Evolutionary conservation across 2,329 filamentous ascomycete species (phyloP), one percentile per base, ranked within the genome.

Genomic region (Gaeumannomyces tritici): DNA sequence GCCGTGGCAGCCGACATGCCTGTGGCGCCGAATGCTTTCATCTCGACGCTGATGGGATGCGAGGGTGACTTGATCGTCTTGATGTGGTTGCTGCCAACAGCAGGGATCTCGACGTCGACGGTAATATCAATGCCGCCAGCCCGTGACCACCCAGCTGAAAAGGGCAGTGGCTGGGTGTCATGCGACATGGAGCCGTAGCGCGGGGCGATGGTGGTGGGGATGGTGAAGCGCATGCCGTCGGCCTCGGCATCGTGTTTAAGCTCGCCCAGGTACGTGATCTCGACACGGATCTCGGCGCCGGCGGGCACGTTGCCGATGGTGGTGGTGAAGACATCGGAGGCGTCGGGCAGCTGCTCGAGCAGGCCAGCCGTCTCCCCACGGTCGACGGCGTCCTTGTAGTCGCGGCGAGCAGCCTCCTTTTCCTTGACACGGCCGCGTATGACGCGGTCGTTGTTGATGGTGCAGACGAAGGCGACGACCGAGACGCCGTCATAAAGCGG

Each of bases 401-500:
- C 81, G 9, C 79, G 72, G 62, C 80, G 83, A 1, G 89, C 89
- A 61, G 83, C 77, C 13, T 82, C 76, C 62, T 83, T 85, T 67
- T 89, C 84, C 69, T 89, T 86, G 55, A 91, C 88, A 15, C 87
- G 72, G 18, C 89, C 88, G 3, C 77, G 77, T 66, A 90, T 83
- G 21, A 83, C 76, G 26, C 84, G 82, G 35, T 79, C 74, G 18
- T 80, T 83, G 42, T 81, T 86, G 58, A 91, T 78, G 18, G 77
- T 82, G 73, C 87, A 91, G 5, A 77, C 81, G 66, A 91, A 92
- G 4, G 77, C 80, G 9, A 88, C 86, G 0, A 92, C 84, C 8
- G 84, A 87, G 21, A 89, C 85, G 12, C 89, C 88, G 69, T 90
- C 87, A 65, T 88, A 89, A 0, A 92, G 77, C 0, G 89, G 89